Percentiles rank a stretch among this genome's conserved stretches.
Conservation (phyloP, 106 monocot genomes). For the Iris macrosiphon region DNA sequence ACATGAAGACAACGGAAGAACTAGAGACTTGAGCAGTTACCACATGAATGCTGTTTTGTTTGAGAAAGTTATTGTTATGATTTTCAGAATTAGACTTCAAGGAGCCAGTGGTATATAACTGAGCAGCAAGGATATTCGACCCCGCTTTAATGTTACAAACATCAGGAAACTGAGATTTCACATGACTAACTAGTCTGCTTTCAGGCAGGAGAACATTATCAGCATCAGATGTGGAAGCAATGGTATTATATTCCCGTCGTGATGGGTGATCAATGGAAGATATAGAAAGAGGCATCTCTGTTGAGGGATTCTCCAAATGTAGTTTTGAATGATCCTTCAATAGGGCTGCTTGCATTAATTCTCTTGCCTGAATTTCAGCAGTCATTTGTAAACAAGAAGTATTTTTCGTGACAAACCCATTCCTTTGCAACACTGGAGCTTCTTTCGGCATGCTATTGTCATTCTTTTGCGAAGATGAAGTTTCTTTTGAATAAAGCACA, state of each 20-base stretch:
- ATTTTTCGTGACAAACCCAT: constrained; percentile 3
- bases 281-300: background rate
- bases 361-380: constrained; percentile 5
- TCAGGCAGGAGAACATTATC: constrained; percentile 6
- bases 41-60: constrained; percentile 1
- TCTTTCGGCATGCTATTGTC: background rate
- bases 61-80: background rate
- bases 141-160: background rate
- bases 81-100: background rate
- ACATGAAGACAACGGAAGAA: background rate
- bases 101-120: background rate
- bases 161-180: background rate
- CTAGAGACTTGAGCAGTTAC: background rate
- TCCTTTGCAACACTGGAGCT: constrained; percentile 11
- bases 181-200: constrained; percentile 2
- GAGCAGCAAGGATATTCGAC: constrained; percentile 3
- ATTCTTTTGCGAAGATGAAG: constrained; percentile 3
- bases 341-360: constrained; percentile 1
- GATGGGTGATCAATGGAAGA: constrained; percentile 1
- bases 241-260: constrained; percentile 6
- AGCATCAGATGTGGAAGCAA: background rate
- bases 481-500: too few species aligned
- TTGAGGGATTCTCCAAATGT: constrained; percentile 3
- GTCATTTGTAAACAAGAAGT: constrained; percentile 16
- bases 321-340: constrained; percentile 5